A percentile compares a stretch with the other conserved stretches of the same genome.
Conservation (phyloP, 2,329 filamentous ascomycete genomes). For the Alternaria atra region DNA sequence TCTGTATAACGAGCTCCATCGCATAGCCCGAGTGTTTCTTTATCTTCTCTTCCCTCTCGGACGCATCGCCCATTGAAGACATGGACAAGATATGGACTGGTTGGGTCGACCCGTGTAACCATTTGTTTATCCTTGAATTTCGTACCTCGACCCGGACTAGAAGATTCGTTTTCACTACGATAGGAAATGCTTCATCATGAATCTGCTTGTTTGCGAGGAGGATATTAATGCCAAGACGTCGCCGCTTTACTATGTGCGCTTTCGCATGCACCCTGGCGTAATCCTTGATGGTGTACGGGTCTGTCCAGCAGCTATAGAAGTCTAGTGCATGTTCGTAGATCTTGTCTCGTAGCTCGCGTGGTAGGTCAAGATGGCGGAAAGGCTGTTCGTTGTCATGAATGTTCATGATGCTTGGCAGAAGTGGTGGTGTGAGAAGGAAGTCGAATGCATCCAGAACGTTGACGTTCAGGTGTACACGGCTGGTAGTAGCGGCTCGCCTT, state of each 20-base stretch:
- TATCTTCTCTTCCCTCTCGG: not conserved
- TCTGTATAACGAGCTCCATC: not conserved
- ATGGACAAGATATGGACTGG: not conserved
- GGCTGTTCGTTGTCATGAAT: not conserved
- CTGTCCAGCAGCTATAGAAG: not conserved
- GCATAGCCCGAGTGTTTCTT: not conserved
- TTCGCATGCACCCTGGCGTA: not conserved
- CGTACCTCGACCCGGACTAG: not conserved
- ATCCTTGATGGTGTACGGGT: not conserved
- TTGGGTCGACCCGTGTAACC: not conserved
- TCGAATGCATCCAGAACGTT: not conserved
- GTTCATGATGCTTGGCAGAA: not conserved
- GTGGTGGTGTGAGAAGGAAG: not conserved
- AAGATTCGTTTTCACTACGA: not conserved
- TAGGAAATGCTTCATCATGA: not conserved
- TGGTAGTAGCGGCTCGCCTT: not conserved
- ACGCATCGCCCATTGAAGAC: not conserved
- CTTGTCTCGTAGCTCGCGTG: constrained; percentile 1
- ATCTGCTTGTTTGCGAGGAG: constrained; percentile 4
- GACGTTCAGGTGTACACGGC: not conserved
- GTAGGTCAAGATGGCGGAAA: constrained; percentile 5
- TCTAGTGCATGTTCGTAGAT: not conserved
- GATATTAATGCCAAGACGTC: not conserved
- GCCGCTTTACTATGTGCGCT: not conserved
- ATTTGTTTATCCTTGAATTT: not conserved